These are phyloP conservation scores for Trichosphaerium sp. DNA, from an alignment of 78 protist species.

Conservation along the genomic window DNA sequence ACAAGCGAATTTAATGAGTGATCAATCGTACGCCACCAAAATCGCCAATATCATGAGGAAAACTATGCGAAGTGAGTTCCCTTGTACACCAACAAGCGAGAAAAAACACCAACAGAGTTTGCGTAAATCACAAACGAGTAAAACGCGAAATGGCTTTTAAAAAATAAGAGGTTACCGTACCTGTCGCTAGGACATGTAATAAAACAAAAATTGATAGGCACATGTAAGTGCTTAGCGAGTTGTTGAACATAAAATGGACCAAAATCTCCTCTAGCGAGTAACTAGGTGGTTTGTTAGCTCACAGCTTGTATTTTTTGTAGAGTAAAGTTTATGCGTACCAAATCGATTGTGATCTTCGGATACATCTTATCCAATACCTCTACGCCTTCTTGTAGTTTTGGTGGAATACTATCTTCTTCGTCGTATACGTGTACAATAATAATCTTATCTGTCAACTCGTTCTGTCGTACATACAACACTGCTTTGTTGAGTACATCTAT, in stretches of 20 bases:
- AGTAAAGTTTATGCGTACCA: conserved; percentile 4
- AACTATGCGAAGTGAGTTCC: no score
- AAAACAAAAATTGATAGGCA: conserved; percentile 30
- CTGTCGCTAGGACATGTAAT: conserved; percentile 35
- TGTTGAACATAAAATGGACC: not conserved
- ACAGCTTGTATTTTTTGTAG: not conserved
- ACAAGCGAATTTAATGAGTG: no score
- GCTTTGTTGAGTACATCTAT: conserved; percentile 59
- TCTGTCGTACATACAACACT: conserved; percentile 58
- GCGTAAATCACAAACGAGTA: no score
- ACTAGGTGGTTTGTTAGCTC: not conserved
- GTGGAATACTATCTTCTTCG: conserved; percentile 5
- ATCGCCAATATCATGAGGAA: conserved; percentile 21
- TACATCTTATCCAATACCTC: conserved; percentile 21
- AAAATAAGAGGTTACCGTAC: no score
- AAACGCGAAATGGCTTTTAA: no score
- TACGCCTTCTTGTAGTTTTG: conserved; percentile 5
- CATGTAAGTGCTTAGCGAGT: not conserved
- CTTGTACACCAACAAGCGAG: no score
- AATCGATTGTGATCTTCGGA: conserved; percentile 48
- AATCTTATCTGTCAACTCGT: conserved; percentile 67
- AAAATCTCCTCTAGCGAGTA: not conserved
- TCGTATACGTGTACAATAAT: conserved; percentile 46
- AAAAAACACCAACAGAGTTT: no score
- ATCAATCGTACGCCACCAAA: conserved; percentile 48